Base-by-base conservation (phyloP, 108 stramenopile species). In the Cylindrotheca fusiformis region DNA sequence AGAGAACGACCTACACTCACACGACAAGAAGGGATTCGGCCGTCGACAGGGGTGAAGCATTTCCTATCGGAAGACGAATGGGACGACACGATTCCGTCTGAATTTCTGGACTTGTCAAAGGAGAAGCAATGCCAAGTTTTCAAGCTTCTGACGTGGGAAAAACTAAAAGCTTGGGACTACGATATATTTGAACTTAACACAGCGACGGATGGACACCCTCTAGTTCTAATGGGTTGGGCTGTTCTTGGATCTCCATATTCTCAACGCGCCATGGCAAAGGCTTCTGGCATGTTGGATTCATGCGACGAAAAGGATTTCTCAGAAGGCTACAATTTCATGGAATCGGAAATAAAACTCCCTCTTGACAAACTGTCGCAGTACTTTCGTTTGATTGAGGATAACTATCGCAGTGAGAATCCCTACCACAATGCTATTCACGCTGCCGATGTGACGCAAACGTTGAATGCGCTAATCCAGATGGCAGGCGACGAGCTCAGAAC, bases 191-290 rank as follows among this genome's bases (percentile, higher is more conserved):
- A 77, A 10, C 63, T 87, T 4, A 45, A 68, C 10, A 65, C 75
- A 14, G 58, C 78, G 24, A 68, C 65, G 23, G 44, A 61, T 25
- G 80, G 80, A 26, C 67, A 74, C 31, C 68, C 80, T 3, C 72
- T 85, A 10, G 24, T 79, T 0, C 58, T 85, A n/a, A 71, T 85
- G 4, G 78, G 78, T 4, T 85, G 83, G 83, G 83, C 83, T 19
- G 76, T 85, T 26, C 33, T 85, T 5, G 76, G 63, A 14, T 53
- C 79, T 32, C 83, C 83, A n/a, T 50, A 76, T 21, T 31, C 80
- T 8, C 83, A 85, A 55, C 28, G 41, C 27, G 70, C 65, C 26
- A 85, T 85, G 80, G 69, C 19, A 4, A 32, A 29, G n/a, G n/a
- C 22, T 45, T 46, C 22, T 46, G 44, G 36, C 3, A n/a, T 46